Evolutionary conservation across 2,329 filamentous ascomycete species (phyloP), one percentile per base, ranked within the genome.

Genomic region (Zymoseptoria ardabiliae): DNA sequence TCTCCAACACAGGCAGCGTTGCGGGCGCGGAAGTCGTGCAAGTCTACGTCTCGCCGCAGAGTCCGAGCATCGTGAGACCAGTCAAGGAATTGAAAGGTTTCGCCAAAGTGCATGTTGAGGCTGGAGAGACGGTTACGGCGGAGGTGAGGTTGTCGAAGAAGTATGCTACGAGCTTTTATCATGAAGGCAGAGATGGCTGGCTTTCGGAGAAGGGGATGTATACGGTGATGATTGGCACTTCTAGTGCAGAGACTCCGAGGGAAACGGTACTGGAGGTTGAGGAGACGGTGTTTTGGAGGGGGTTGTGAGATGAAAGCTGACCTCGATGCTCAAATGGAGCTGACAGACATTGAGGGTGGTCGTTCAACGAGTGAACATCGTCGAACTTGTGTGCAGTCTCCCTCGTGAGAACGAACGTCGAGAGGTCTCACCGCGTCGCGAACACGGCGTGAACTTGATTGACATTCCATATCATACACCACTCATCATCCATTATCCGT

Each of bases 11-110:
- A 0, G 87, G 87, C 3, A 63, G 69, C 0, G 71, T 81, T 69
- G 75, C 80, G 2, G 87, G 86, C 1, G 76, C 80, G 1, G 86
- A 90, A 69, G 85, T 83, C 41, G 82, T 89, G 7, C 87, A 90
- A 73, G 76, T 85, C 2, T 90, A 90, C 65, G 77, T 90, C 53
- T 78, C 79, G n/a, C 85, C 88, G 3, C 77, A 82, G 54, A 83
- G 82, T 69, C 84, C 84, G 1, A 76, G 80, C 9, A 76, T 90
- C n/a, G 82, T 82, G 0, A 76, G 87, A 21, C 87, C 87, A 0
- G 82, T 85, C 65, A 89, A 90, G 73, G 87, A 90, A 72, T 77
- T 90, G 1, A 84, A 85, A 35, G 86, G 85, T 0, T 90, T 90
- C 67, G 81, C 82, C 59, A 89, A 89, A 72, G 79, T 88, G 0